These are phyloP conservation scores for Euptelea pleiosperma DNA, from an alignment of 164 flowering plant genomes.

Conservation along the genomic window DNA sequence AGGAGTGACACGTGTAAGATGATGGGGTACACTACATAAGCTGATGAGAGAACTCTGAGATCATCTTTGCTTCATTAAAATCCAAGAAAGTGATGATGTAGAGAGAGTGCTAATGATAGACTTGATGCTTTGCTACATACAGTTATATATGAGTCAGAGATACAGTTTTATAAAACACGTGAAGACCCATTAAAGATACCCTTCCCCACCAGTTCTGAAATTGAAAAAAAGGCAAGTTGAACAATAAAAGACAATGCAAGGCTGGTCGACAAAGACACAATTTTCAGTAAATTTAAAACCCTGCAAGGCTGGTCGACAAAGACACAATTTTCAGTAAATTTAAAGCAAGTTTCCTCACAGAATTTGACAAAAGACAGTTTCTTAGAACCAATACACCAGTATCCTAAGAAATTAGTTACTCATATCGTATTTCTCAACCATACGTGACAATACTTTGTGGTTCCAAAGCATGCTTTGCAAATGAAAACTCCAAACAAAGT, in stretches of 20 bases:
- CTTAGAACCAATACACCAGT: background rate
- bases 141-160: slow-evolving; percentile 4
- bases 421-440: slow-evolving; percentile 94
- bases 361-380: background rate
- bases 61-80: too few species aligned
- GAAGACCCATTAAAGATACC: slow-evolving; percentile 12
- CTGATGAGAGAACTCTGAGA: slow-evolving; percentile 4
- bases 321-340: background rate
- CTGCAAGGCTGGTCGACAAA: slow-evolving; percentile 54
- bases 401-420: background rate
- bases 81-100: background rate
- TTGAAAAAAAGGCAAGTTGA: too few species aligned
- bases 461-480: slow-evolving; percentile 97
- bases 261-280: slow-evolving; percentile 39
- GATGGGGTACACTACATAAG: background rate
- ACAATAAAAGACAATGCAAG: too few species aligned
- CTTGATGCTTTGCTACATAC: background rate
- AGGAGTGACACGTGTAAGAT: background rate
- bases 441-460: slow-evolving; percentile 96
- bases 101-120: background rate
- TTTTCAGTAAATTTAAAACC: background rate
- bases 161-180: background rate
- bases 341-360: background rate
- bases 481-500: background rate
- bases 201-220: background rate